A percentile compares a stretch with the other conserved stretches of the same genome.
phyloP scores from a whole-genome alignment of 2,329 filamentous ascomycete genomes.

The Venturia asperata region DNA sequence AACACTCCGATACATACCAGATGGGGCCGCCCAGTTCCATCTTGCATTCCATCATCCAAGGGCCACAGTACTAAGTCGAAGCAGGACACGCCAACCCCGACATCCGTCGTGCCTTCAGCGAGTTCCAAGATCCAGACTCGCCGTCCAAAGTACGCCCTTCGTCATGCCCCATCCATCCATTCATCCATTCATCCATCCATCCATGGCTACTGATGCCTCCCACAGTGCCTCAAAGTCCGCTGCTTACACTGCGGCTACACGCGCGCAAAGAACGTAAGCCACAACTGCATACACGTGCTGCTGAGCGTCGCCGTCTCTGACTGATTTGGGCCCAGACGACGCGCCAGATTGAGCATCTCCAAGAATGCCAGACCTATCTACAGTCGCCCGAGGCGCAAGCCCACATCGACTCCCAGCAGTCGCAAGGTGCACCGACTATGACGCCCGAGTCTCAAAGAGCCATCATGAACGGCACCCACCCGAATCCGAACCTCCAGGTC shows the following conservation, averaged over 20 bases:
- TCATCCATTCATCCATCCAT: too few species aligned
- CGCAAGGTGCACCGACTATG: conserved; percentile 20
- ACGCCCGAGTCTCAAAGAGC: conserved; percentile 22
- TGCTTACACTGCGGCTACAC: conserved; percentile 44
- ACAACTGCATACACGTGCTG: background rate
- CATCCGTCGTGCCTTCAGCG: conserved; percentile 34
- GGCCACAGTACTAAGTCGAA: background rate
- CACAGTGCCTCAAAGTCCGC: conserved; percentile 42
- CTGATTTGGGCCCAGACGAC: conserved; percentile 31
- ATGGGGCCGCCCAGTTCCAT: background rate
- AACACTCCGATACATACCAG: background rate
- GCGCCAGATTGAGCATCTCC: conserved; percentile 45
- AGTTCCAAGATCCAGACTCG: conserved; percentile 37
- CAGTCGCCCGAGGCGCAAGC: conserved; percentile 38
- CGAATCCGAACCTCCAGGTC: conserved; percentile 43
- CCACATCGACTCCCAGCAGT: conserved; percentile 24
- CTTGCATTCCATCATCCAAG: background rate
- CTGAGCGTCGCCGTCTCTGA: background rate
- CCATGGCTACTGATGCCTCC: background rate
- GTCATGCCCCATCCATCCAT: background rate
- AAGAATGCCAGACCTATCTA: conserved; percentile 40
- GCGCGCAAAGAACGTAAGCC: conserved; percentile 39
- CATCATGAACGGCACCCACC: conserved; percentile 41
- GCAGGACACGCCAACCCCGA: conserved; percentile 35
- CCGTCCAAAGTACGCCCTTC: conserved; percentile 30